Percentiles rank a stretch among this genome's conserved stretches.
These are phyloP conservation scores for Starmerella sirachaensis DNA, from an alignment of 805 yeast species.

Conservation along the genomic window DNA sequence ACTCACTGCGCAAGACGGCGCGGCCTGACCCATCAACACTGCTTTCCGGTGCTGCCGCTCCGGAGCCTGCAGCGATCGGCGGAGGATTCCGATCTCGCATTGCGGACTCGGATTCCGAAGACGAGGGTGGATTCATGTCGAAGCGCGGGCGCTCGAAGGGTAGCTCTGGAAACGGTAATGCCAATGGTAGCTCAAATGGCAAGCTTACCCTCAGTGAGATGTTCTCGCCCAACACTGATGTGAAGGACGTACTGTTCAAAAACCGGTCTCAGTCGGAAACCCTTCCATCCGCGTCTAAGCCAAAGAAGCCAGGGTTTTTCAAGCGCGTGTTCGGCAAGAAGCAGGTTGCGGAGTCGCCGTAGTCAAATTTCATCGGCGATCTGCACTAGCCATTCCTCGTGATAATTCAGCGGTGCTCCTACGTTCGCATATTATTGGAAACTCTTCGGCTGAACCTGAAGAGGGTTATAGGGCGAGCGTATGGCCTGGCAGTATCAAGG, in stretches of 20 bases:
- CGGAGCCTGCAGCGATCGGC: not conserved
- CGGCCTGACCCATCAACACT: constrained; percentile 19
- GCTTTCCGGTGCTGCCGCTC: constrained; percentile 4
- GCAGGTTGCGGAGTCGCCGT: not conserved
- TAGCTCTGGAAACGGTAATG: constrained; percentile 4
- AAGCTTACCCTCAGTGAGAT: constrained; percentile 19
- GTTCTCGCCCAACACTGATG: constrained; percentile 26
- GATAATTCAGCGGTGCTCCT: no score
- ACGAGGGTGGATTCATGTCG: no score
- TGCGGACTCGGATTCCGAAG: constrained; percentile 28
- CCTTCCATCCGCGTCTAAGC: constrained; percentile 2
- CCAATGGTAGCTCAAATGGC: constrained; percentile 2
- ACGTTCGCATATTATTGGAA: no score
- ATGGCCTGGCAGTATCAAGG: no score
- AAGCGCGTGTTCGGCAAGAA: constrained; percentile 19
- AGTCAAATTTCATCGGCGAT: no score
- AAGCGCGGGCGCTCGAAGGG: not conserved
- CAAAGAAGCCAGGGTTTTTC: constrained; percentile 18
- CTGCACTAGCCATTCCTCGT: no score
- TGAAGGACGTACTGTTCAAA: constrained; percentile 22
- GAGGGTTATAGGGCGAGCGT: no score
- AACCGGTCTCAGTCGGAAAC: constrained; percentile 16
- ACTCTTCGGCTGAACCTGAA: no score
- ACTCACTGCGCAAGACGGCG: constrained; percentile 13
- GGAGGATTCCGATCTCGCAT: constrained; percentile 25